A percentile compares a stretch with the other conserved stretches of the same genome.
These are phyloP conservation scores for Trichoderma semiorbis DNA, from an alignment of 2,329 filamentous ascomycete species.

Conservation along the genomic window DNA sequence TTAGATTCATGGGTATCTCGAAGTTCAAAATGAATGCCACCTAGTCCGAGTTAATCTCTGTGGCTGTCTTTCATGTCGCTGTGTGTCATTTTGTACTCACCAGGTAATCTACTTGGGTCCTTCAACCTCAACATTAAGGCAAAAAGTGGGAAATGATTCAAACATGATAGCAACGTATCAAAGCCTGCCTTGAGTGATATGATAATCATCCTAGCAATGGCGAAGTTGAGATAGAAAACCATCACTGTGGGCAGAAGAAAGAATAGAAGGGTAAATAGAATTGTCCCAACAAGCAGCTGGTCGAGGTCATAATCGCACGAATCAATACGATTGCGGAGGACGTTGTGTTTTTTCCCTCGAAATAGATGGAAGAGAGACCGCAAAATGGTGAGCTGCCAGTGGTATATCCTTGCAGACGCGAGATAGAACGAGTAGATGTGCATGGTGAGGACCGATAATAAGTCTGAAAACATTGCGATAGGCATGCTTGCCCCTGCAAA, in stretches of 20 bases:
- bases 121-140: constrained; percentile 94
- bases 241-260: constrained; percentile 92
- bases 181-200: constrained; percentile 88
- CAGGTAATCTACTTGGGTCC: constrained; percentile 83
- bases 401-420: constrained; percentile 92
- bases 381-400: constrained; percentile 97
- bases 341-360: constrained; percentile 95
- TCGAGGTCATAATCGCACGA: constrained; percentile 98
- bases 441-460: constrained; percentile 84
- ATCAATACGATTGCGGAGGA: constrained; percentile 94
- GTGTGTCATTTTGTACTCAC: constrained; percentile 40
- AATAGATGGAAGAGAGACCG: constrained; percentile 98
- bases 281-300: constrained; percentile 92
- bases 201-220: constrained; percentile 88
- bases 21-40: constrained; percentile 84
- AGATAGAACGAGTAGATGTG: constrained; percentile 99
- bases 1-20: constrained; percentile 62
- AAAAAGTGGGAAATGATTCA: constrained; percentile 97
- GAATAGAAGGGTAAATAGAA: constrained; percentile 91
- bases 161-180: constrained; percentile 85
- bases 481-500: constrained; percentile 97
- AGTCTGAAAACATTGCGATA: constrained; percentile 90
- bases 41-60: constrained; percentile 16
- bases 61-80: not conserved
- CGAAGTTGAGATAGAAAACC: constrained; percentile 96